Conservation (phyloP, 2,329 filamentous ascomycete genomes). For the Blastomyces silverae region DNA sequence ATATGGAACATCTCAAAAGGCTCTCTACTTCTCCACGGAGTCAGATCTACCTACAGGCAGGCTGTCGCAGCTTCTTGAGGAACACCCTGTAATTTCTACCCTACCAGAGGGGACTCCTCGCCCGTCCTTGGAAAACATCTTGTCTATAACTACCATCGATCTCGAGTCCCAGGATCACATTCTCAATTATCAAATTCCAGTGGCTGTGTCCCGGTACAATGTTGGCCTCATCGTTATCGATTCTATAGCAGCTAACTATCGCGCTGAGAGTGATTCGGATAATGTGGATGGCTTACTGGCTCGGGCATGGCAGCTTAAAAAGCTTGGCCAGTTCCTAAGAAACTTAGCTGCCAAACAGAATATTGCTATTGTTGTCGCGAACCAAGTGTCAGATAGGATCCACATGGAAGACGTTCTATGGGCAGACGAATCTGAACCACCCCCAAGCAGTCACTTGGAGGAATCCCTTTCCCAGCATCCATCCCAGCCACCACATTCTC, state of each 20-base stretch:
- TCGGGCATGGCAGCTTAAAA: slow-evolving; percentile 68
- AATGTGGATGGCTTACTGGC: slow-evolving; percentile 56
- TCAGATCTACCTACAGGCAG: slow-evolving; percentile 74
- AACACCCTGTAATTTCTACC: slow-evolving; percentile 54
- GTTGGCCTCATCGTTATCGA: slow-evolving; percentile 81
- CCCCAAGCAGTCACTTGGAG: slow-evolving; percentile 15
- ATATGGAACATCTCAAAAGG: slow-evolving; percentile 61
- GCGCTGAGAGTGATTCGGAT: slow-evolving; percentile 60
- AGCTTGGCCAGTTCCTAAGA: slow-evolving; percentile 65
- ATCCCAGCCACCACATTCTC: slow-evolving; percentile 7
- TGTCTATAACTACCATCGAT: slow-evolving; percentile 77
- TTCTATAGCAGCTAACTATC: slow-evolving; percentile 90
- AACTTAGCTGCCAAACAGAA: slow-evolving; percentile 66
- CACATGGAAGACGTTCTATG: slow-evolving; percentile 26
- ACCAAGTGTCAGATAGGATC: slow-evolving; percentile 92
- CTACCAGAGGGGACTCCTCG: slow-evolving; percentile 35
- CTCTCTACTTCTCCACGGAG: slow-evolving; percentile 92
- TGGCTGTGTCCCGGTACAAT: slow-evolving; percentile 66
- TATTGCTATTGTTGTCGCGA: slow-evolving; percentile 82
- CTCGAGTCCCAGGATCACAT: slow-evolving; percentile 96
- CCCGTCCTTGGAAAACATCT: slow-evolving; percentile 67
- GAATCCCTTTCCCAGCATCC: slow-evolving; percentile 18
- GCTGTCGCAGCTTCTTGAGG: slow-evolving; percentile 67
- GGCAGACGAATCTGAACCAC: slow-evolving; percentile 18
- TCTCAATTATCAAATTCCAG: slow-evolving; percentile 81